Base-by-base conservation (phyloP, 805 yeast species). In the Pichia gijzeniarum region DNA sequence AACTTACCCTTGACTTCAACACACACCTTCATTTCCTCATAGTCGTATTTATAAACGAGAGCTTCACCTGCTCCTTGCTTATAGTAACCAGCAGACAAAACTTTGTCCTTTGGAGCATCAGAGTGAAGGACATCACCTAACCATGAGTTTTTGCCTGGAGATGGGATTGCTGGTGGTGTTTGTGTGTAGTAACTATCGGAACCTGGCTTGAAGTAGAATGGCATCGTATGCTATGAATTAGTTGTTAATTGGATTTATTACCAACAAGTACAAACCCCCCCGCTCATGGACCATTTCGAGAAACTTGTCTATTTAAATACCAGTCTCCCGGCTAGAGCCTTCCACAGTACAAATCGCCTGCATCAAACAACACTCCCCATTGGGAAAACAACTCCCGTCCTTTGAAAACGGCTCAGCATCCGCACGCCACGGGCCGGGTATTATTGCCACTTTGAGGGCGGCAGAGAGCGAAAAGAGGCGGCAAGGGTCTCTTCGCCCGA, bases 11-110 rank as follows among this genome's bases (percentile, higher is more conserved):
- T 79, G 45, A 78, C 80, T 63, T 82, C 86, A 51, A 81, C 71
- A 60, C 79, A 74, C 54, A 82, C 69, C 67, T 82, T 82, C 77
- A 79, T 75, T 67, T 80, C 88, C 58, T 82, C 85, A 64, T 80
- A 76, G 57, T 65, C 68, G 67, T 82, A 82, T 46, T 68, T 63
- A 73, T 82, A 82, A n/a, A 76, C 85, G 59, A 82, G 72, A 40
- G 82, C 76, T 61, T 76, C 80, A 48, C 88, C 88, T 45, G 69
- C 67, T 62, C 79, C 82, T 65, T 82, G 87, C 31, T 46, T 46
- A 18, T 77, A 82, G 69, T 82, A 81, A 43, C 89, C 89, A 60
- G 80, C 71, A 16, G 80, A 64, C 52, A 82, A 76, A 61, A 77
- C 77, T 60, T 79, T 64, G 41, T 76, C 86, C 41, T 69, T 62